Evolutionary conservation across 108 stramenopile genomes (phyloP).

Genomic region (Fragilariopsis cylindrus): DNA sequence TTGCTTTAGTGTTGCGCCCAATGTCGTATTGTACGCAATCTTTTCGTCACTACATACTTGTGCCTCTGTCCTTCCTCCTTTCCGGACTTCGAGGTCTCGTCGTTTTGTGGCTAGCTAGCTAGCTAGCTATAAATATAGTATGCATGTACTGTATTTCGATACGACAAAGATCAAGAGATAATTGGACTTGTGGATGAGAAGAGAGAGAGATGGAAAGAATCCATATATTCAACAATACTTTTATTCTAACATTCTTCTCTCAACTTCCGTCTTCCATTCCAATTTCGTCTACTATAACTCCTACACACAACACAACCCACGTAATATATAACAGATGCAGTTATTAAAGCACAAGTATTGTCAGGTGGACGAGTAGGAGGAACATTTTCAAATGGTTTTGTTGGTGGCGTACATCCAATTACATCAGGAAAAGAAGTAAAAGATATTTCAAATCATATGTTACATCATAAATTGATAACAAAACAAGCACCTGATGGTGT

Average conservation of each 20-base stretch:
- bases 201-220: too few species aligned
- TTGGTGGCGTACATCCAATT: slow-evolving; percentile 72
- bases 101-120: too few species aligned
- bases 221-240: too few species aligned
- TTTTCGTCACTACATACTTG: too few species aligned
- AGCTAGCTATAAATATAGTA: too few species aligned
- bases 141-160: too few species aligned
- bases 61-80: too few species aligned
- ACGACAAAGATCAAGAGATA: too few species aligned
- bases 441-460: slow-evolving; percentile 54
- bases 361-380: slow-evolving; percentile 71
- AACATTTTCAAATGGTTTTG: slow-evolving; percentile 68
- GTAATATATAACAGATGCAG: slow-evolving; percentile 27
- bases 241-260: neutral
- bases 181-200: too few species aligned
- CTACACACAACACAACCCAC: neutral
- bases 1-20: too few species aligned
- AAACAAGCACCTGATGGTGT: slow-evolving; percentile 84
- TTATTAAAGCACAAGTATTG: slow-evolving; percentile 78
- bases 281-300: neutral
- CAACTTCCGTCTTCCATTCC: neutral
- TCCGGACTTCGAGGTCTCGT: too few species aligned
- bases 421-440: slow-evolving; percentile 44
- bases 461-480: slow-evolving; percentile 70
- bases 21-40: too few species aligned